Percentiles rank a stretch among this genome's conserved stretches.
Conservation (phyloP, 306 rosid species). For the Fragaria iinumae region DNA sequence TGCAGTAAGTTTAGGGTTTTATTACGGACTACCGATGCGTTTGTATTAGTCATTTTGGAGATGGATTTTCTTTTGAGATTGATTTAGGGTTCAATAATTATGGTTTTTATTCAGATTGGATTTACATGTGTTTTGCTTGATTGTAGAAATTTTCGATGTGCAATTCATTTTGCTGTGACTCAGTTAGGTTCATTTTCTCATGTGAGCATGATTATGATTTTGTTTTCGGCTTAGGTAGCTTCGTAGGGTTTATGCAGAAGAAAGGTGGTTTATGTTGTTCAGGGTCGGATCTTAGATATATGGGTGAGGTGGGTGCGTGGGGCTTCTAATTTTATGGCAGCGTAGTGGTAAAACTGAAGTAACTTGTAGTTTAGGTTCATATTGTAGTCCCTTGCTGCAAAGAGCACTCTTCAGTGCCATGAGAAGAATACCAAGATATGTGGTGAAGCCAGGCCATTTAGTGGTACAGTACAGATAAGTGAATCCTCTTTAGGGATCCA, state of each 20-base stretch:
- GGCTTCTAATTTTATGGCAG: neutral
- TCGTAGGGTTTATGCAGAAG: neutral
- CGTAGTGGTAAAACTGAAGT: neutral
- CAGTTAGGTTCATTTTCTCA: neutral
- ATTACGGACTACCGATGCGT: neutral
- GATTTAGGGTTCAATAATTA: neutral
- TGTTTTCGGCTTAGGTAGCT: neutral
- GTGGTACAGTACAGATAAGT: neutral
- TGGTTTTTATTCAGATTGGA: neutral
- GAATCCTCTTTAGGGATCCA: neutral
- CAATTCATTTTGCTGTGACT: neutral
- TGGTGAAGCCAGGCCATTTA: neutral
- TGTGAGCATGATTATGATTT: neutral
- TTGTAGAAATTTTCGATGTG: neutral
- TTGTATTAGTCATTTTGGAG: neutral
- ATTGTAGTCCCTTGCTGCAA: neutral
- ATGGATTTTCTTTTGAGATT: neutral
- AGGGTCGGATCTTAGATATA: neutral
- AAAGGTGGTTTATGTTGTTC: neutral
- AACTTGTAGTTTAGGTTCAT: neutral
- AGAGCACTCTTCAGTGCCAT: neutral
- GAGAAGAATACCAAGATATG: neutral
- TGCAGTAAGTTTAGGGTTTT: conserved; percentile 1
- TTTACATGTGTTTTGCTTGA: neutral
- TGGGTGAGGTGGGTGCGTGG: neutral